phyloP scores from a whole-genome alignment of 192 early-diverging fungal species.

The Coemansia erecta region DNA sequence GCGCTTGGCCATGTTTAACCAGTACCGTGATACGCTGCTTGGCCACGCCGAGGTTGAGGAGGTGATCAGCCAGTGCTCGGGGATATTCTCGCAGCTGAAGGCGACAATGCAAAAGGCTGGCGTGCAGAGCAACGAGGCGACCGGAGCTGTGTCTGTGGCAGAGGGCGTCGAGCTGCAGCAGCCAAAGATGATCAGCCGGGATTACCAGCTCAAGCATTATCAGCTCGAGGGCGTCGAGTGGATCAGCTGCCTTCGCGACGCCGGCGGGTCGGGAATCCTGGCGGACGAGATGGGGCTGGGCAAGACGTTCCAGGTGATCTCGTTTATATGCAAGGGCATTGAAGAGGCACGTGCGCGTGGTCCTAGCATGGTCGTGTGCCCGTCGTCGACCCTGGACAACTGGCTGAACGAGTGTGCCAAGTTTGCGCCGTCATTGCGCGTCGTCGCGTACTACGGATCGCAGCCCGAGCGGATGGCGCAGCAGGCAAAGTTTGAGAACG shows the following conservation, averaged over 20 bases:
- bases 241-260: conserved; percentile 71
- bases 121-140: conserved; percentile 35
- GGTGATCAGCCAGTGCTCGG: conserved; percentile 51
- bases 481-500: conserved; percentile 56
- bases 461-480: conserved; percentile 57
- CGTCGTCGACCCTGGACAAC: conserved; percentile 86
- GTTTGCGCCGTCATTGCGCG: conserved; percentile 62
- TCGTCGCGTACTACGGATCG: conserved; percentile 62
- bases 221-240: conserved; percentile 88
- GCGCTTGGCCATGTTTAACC: conserved; percentile 58
- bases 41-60: conserved; percentile 51
- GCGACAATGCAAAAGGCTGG: conserved; percentile 34
- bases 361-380: conserved; percentile 80
- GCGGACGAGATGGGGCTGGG: no score
- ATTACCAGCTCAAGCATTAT: conserved; percentile 73
- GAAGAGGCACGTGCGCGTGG: conserved; percentile 39
- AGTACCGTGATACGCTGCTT: conserved; percentile 43
- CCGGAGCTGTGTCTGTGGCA: conserved; percentile 42
- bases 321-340: conserved; percentile 61
- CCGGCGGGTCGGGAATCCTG: conserved; percentile 73
- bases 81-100: conserved; percentile 37
- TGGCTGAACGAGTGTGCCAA: conserved; percentile 85
- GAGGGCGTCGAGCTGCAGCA: conserved; percentile 41
- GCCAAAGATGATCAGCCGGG: conserved; percentile 61
- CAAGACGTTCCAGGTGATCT: conserved; percentile 88